Conservation (phyloP, 2,329 filamentous ascomycete species). For the Fonsecaea erecta region DNA sequence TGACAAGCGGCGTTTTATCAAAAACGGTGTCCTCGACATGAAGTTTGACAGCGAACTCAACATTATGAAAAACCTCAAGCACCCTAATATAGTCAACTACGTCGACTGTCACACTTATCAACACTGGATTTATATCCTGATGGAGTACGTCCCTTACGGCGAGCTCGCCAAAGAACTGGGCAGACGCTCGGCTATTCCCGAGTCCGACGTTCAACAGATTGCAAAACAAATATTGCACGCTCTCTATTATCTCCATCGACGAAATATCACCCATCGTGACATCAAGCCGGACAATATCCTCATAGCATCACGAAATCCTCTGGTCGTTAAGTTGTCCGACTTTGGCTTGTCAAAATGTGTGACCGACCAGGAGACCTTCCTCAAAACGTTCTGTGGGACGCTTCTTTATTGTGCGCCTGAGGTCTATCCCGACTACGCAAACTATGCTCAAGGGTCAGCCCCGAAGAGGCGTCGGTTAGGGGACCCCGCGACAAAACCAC, state of each 20-base stretch:
- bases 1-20: slow-evolving; percentile 90
- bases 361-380: slow-evolving; percentile 84
- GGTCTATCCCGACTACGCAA: slow-evolving; percentile 82
- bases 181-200: slow-evolving; percentile 65
- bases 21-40: slow-evolving; percentile 84
- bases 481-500: slow-evolving; percentile 51
- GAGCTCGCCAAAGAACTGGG: slow-evolving; percentile 78
- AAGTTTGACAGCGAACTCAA: slow-evolving; percentile 97
- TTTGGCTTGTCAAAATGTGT: slow-evolving; percentile 97
- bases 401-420: slow-evolving; percentile 95
- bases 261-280: slow-evolving; percentile 95
- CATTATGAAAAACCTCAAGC: slow-evolving; percentile 85
- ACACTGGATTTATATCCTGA: slow-evolving; percentile 87
- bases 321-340: slow-evolving; percentile 89
- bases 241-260: slow-evolving; percentile 80
- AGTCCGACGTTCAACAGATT: slow-evolving; percentile 72
- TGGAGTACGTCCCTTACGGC: slow-evolving; percentile 86
- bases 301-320: slow-evolving; percentile 71
- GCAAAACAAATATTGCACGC: slow-evolving; percentile 73
- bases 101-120: slow-evolving; percentile 85
- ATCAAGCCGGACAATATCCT: slow-evolving; percentile 99
- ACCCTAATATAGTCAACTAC: slow-evolving; percentile 90
- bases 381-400: slow-evolving; percentile 96
- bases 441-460: slow-evolving; percentile 53
- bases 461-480: slow-evolving; percentile 65